Conservation (phyloP, 2,329 filamentous ascomycete species). For the Verticillium tricorpus region DNA sequence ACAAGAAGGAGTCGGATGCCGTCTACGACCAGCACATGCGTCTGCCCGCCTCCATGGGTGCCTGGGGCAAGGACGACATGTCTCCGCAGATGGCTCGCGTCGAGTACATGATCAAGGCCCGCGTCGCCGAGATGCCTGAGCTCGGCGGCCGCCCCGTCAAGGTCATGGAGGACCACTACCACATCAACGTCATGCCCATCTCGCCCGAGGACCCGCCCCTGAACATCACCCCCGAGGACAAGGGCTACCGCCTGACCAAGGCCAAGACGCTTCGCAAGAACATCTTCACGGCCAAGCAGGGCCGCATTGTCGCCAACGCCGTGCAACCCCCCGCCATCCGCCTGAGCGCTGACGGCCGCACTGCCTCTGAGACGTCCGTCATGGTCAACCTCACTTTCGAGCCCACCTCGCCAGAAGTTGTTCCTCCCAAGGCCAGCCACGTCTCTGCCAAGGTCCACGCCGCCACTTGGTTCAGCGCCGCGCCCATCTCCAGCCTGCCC, state of each 20-base stretch:
- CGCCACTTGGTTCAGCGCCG: constrained; percentile 47
- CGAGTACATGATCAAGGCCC: constrained; percentile 48
- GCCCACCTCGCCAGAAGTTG: constrained; percentile 34
- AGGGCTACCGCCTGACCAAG: constrained; percentile 44
- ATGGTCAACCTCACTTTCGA: constrained; percentile 43
- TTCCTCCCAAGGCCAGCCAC: constrained; percentile 43
- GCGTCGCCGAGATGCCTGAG: constrained; percentile 30
- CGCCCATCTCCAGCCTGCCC: constrained; percentile 40
- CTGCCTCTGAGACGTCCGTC: constrained; percentile 35
- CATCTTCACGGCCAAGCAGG: constrained; percentile 46
- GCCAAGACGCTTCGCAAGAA: constrained; percentile 49
- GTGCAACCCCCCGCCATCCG: constrained; percentile 44
- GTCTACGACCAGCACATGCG: constrained; percentile 48
- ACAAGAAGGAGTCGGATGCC: constrained; percentile 37
- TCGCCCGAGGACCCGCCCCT: constrained; percentile 47
- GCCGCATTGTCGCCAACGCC: constrained; percentile 40
- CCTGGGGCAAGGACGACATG: constrained; percentile 51
- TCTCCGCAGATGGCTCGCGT: constrained; percentile 50
- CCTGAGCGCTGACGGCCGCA: constrained; percentile 44
- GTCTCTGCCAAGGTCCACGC: constrained; percentile 47
- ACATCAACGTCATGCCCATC: constrained; percentile 49
- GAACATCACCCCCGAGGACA: constrained; percentile 41
- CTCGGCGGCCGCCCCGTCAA: constrained; percentile 18
- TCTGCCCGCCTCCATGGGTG: constrained; percentile 47
- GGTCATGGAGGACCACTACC: constrained; percentile 35